A percentile compares a stretch with the other conserved stretches of the same genome.
These are phyloP conservation scores for Fusarium xyrophilum DNA, from an alignment of 2,329 filamentous ascomycete species.

Conservation along the genomic window DNA sequence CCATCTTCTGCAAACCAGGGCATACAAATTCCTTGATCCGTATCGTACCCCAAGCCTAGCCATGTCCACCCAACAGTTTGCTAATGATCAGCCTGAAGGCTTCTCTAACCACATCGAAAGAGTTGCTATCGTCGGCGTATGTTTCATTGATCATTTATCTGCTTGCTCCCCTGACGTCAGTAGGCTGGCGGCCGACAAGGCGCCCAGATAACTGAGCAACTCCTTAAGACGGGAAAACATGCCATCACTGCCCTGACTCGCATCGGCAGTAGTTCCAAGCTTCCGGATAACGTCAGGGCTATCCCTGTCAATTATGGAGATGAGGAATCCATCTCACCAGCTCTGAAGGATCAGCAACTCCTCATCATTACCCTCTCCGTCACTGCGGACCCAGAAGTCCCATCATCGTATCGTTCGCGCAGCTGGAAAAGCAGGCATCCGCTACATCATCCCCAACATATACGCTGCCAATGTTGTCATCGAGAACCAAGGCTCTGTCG, in stretches of 20 bases:
- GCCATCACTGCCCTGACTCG: conserved; percentile 59
- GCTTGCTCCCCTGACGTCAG: neutral
- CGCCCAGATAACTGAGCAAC: conserved; percentile 45
- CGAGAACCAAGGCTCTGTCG: neutral
- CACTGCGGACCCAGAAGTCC: conserved; percentile 46
- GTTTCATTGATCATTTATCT: conserved; percentile 7
- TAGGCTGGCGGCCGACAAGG: conserved; percentile 50
- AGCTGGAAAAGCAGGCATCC: conserved; percentile 54
- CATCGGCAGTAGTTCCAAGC: conserved; percentile 45
- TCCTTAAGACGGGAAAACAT: conserved; percentile 56
- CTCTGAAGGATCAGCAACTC: conserved; percentile 58
- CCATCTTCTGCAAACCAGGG: neutral
- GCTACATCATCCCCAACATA: conserved; percentile 56
- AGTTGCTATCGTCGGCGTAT: conserved; percentile 53
- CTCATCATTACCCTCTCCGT: conserved; percentile 55
- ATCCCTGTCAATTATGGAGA: conserved; percentile 52
- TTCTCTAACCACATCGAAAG: conserved; percentile 26
- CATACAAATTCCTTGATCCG: too few relatives aligned
- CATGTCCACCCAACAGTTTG: neutral
- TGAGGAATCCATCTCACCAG: conserved; percentile 50
- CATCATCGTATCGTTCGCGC: conserved; percentile 53
- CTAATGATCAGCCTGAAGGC: conserved; percentile 4
- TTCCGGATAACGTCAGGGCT: conserved; percentile 52
- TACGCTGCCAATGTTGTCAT: conserved; percentile 44
- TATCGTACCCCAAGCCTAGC: too few relatives aligned